Evolutionary conservation across 2,329 filamentous ascomycete genomes (phyloP).

Genomic region (Blastomyces parvus): DNA sequence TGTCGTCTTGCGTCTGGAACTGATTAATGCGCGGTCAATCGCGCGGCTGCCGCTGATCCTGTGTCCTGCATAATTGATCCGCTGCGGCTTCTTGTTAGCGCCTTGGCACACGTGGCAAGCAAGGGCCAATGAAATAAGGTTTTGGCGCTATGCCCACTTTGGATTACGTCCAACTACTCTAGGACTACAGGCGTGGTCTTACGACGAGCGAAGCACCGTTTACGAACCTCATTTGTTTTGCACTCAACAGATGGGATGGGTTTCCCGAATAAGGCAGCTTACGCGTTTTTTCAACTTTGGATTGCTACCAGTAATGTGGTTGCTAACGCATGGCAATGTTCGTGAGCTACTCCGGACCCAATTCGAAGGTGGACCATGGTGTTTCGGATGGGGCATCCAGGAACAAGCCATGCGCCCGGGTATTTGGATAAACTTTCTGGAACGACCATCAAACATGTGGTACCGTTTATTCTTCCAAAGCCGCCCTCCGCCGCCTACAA

Average conservation of each 20-base stretch:
- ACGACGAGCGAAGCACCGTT: too few relatives aligned
- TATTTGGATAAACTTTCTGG: not conserved
- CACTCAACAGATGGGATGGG: not conserved
- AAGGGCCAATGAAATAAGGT: not conserved
- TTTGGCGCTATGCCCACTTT: not conserved
- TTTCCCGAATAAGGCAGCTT: not conserved
- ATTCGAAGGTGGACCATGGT: not conserved
- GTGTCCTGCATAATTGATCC: too few relatives aligned
- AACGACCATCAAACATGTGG: not conserved
- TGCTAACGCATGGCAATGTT: not conserved
- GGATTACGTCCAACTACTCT: not conserved
- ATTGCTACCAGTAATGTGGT: not conserved
- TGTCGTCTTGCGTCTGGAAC: not conserved
- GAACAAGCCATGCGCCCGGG: not conserved
- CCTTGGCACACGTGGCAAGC: constrained; percentile 2
- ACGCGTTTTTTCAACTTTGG: not conserved
- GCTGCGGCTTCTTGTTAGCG: not conserved
- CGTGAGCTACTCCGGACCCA: too few relatives aligned
- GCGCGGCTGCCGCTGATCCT: not conserved
- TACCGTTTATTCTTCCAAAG: not conserved
- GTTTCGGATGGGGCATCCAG: not conserved
- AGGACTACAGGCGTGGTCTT: too few relatives aligned
- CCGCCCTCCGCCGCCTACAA: not conserved
- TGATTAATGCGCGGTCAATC: not conserved
- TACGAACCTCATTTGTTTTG: too few relatives aligned